Evolutionary conservation across 305 asterid species (phyloP).

Genomic region (Petunia hybrid): DNA sequence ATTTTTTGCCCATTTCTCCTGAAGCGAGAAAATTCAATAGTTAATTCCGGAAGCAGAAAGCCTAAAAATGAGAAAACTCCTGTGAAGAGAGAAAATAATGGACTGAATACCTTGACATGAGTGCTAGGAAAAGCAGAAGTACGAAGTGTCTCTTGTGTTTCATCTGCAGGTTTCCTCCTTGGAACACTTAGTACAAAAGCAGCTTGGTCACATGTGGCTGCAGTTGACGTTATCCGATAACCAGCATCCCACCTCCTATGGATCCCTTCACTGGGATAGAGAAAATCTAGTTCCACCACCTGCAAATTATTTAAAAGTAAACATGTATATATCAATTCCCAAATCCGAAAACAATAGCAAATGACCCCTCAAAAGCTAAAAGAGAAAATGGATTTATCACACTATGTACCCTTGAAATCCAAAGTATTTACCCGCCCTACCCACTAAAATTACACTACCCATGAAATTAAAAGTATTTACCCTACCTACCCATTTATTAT

Average conservation of each 20-base stretch:
- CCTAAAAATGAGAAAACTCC: background rate
- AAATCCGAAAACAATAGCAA: background rate
- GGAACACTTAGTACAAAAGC: slow-evolving; percentile 46
- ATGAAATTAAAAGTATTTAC: too few species aligned
- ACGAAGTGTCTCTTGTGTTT: slow-evolving; percentile 51
- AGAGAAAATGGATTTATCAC: background rate
- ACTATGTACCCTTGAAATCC: background rate
- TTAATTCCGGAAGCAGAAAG: background rate
- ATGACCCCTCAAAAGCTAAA: background rate
- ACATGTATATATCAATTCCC: background rate
- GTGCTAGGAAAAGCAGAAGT: slow-evolving; percentile 52
- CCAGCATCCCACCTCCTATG: slow-evolving; percentile 41
- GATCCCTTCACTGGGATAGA: slow-evolving; percentile 39
- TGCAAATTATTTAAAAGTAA: background rate
- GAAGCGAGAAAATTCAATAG: slow-evolving; percentile 1
- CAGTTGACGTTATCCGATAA: slow-evolving; percentile 37
- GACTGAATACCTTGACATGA: slow-evolving; percentile 41
- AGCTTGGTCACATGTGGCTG: slow-evolving; percentile 46
- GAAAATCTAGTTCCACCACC: slow-evolving; percentile 38
- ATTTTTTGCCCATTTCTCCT: slow-evolving; percentile 43
- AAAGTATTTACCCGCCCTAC: too few species aligned
- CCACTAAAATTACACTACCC: too few species aligned
- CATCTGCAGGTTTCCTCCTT: slow-evolving; percentile 43
- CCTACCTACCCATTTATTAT: too few species aligned
- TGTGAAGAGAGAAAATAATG: background rate